Percentiles rank a stretch among this genome's conserved stretches.
Conservation (phyloP, 257 asterid species). For the Nicotiana obtusifolia region DNA sequence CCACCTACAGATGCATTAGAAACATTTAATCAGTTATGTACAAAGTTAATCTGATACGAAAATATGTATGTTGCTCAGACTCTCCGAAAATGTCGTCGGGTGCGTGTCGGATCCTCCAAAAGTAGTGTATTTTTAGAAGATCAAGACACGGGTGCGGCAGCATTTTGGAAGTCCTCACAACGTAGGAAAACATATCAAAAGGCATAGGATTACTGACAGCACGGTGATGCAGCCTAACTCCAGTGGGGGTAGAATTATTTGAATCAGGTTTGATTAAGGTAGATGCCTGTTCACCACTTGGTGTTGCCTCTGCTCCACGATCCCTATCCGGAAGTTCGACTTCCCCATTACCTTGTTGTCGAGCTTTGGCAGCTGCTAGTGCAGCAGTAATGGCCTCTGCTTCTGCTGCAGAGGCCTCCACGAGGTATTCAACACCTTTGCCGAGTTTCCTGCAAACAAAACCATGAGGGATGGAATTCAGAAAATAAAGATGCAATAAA, state of each 20-base stretch:
- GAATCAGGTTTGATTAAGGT: slow-evolving; percentile 78
- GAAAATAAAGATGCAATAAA: slow-evolving; percentile 6
- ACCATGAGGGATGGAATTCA: not conserved
- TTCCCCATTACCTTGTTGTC: slow-evolving; percentile 91
- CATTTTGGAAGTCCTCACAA: no score
- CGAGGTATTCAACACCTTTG: slow-evolving; percentile 93
- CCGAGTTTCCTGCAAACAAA: slow-evolving; percentile 51
- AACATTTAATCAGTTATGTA: slow-evolving; percentile 11
- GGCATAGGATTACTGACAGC: slow-evolving; percentile 57
- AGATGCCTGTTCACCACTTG: slow-evolving; percentile 82
- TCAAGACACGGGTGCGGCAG: no score
- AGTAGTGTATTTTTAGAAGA: no score
- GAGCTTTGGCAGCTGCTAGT: slow-evolving; percentile 97
- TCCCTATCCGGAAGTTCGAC: slow-evolving; percentile 89
- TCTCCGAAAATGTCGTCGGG: no score
- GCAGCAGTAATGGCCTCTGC: slow-evolving; percentile 97
- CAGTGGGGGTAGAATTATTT: slow-evolving; percentile 69
- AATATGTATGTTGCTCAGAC: no score
- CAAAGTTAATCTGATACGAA: not conserved
- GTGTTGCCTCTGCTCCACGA: slow-evolving; percentile 97
- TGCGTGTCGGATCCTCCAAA: no score
- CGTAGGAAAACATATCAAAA: not conserved
- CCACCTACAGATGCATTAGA: slow-evolving; percentile 44
- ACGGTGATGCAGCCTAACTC: slow-evolving; percentile 98
- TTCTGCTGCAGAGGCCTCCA: slow-evolving; percentile 98